Conservation (phyloP, 345 rosid genomes). For the Sonneratia caseolaris region DNA sequence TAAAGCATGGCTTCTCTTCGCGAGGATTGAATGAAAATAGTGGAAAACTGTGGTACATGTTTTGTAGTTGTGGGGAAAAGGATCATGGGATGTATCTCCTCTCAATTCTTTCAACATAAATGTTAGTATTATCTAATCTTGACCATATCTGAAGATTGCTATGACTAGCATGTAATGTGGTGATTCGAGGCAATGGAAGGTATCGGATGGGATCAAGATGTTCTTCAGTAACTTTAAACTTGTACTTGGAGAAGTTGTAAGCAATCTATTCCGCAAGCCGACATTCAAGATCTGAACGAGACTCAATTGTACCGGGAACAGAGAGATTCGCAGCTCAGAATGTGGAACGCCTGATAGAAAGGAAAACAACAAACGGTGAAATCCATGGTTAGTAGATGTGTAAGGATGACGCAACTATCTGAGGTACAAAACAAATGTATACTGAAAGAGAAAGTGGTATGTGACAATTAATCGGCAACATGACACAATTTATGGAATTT, state of each 20-base stretch:
- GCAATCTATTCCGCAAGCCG: no score
- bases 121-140: not conserved
- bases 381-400: no score
- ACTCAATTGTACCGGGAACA: no score
- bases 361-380: not conserved
- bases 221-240: no score
- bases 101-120: constrained; percentile 19
- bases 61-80: constrained; percentile 23
- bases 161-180: no score
- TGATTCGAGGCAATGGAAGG: no score
- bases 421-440: not conserved
- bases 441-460: not conserved
- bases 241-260: no score
- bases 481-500: not conserved
- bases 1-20: constrained; percentile 12
- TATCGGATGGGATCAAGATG: not conserved
- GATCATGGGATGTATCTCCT: constrained; percentile 17
- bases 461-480: not conserved
- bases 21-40: constrained; percentile 13
- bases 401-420: no score
- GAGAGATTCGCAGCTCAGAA: no score
- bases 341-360: not conserved
- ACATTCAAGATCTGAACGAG: no score
- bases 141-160: no score
- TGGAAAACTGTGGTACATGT: constrained; percentile 14